Percentiles rank a stretch among this genome's conserved stretches.
phyloP scores from a whole-genome alignment of 2,329 filamentous ascomycete species.

The Penicillium sp. region DNA sequence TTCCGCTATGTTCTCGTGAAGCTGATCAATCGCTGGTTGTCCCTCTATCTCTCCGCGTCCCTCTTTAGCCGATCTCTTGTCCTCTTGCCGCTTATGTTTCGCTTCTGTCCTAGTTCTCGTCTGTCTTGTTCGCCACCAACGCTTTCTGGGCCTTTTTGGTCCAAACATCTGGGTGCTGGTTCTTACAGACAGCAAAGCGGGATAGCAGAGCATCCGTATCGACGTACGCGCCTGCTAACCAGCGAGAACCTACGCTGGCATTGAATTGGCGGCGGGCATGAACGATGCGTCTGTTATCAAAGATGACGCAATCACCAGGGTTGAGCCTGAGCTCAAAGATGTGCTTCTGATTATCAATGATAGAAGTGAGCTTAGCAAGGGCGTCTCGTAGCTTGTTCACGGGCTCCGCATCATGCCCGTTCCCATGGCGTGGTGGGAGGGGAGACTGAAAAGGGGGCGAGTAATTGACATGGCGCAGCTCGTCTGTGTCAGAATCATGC shows the following conservation, averaged over 20 bases:
- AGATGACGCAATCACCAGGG: slow-evolving; percentile 83
- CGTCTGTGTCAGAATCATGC: slow-evolving; percentile 9
- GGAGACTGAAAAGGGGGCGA: slow-evolving; percentile 70
- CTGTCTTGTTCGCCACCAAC: background rate
- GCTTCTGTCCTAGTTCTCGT: background rate
- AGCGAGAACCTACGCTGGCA: slow-evolving; percentile 54
- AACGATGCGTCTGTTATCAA: slow-evolving; percentile 76
- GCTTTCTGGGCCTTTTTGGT: background rate
- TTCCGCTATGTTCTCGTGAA: background rate
- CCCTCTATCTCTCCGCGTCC: too few relatives aligned
- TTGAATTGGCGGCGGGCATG: slow-evolving; percentile 76
- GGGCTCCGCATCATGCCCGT: background rate
- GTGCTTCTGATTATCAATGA: slow-evolving; percentile 49
- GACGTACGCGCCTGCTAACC: slow-evolving; percentile 80
- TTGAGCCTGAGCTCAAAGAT: slow-evolving; percentile 64
- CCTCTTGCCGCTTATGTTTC: background rate
- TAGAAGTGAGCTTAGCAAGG: slow-evolving; percentile 50
- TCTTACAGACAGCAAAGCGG: slow-evolving; percentile 37
- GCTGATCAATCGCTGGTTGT: background rate
- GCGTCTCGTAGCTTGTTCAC: slow-evolving; percentile 31
- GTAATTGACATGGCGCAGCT: slow-evolving; percentile 52
- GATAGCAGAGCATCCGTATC: slow-evolving; percentile 55
- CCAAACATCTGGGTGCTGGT: slow-evolving; percentile 12
- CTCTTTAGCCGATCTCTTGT: background rate
- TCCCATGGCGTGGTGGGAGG: slow-evolving; percentile 24